A percentile compares a stretch with the other conserved stretches of the same genome.
Conservation (phyloP, 179 eudicot species). For the Beta lomatogona region DNA sequence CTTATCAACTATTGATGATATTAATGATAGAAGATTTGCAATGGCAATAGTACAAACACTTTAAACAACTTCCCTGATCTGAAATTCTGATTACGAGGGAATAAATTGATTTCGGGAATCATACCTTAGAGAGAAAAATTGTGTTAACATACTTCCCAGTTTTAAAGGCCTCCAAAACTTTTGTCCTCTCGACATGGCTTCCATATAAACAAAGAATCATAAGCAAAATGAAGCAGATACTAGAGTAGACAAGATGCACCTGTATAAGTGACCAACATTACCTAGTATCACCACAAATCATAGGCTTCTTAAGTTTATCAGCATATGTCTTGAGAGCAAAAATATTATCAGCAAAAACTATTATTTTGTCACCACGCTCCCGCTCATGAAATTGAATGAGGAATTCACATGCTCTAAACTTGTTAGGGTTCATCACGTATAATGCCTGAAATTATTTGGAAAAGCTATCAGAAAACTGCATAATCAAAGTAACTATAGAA, state of each 20-base stretch:
- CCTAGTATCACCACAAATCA: slow-evolving; percentile 99
- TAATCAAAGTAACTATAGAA: not conserved
- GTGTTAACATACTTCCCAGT: slow-evolving; percentile 78
- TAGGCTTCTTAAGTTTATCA: slow-evolving; percentile 84
- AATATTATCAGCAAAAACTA: slow-evolving; percentile 97
- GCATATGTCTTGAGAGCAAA: slow-evolving; percentile 96
- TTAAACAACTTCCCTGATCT: too few species aligned
- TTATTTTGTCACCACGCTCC: slow-evolving; percentile 95
- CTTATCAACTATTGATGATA: too few species aligned
- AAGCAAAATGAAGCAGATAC: not conserved
- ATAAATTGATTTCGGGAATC: not conserved
- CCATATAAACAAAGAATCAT: slow-evolving; percentile 21
- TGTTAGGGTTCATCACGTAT: slow-evolving; percentile 98
- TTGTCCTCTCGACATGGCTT: slow-evolving; percentile 97
- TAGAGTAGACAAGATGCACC: not conserved
- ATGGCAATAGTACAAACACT: too few species aligned
- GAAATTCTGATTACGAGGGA: too few species aligned
- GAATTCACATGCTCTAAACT: slow-evolving; percentile 96
- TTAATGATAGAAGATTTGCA: too few species aligned
- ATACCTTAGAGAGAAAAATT: slow-evolving; percentile 93
- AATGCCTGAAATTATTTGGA: slow-evolving; percentile 56
- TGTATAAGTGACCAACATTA: slow-evolving; percentile 19
- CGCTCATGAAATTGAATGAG: slow-evolving; percentile 90
- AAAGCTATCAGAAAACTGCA: not conserved
- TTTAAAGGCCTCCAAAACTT: slow-evolving; percentile 91